These are phyloP conservation scores for Ceratobasidium sp. DNA, from an alignment of 1,284 basidiomycete species.

Conservation along the genomic window DNA sequence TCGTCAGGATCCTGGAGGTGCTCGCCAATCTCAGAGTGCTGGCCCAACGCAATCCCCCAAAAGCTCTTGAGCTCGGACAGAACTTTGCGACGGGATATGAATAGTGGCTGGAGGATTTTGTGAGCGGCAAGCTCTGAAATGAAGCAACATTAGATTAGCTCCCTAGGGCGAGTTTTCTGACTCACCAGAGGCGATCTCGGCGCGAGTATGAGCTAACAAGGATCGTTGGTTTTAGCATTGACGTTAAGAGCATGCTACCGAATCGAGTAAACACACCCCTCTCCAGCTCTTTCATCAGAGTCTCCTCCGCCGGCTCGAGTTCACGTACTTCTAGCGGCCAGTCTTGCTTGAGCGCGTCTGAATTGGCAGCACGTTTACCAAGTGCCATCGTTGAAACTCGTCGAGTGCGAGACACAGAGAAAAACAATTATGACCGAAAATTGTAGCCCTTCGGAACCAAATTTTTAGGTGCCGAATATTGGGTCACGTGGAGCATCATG, in stretches of 20 bases:
- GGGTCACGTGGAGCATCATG: conserved; percentile 22
- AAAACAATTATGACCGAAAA: background rate
- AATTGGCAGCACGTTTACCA: conserved; percentile 26
- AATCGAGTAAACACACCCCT: background rate
- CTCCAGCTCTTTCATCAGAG: conserved; percentile 31
- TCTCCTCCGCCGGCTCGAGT: conserved; percentile 41
- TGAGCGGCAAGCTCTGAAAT: conserved; percentile 18
- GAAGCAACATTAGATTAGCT: background rate
- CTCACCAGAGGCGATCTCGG: conserved; percentile 30
- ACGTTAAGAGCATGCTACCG: background rate
- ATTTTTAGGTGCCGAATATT: conserved; percentile 20
- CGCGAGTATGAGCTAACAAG: conserved; percentile 24
- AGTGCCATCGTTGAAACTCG: background rate
- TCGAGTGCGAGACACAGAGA: background rate
- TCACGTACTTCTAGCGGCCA: conserved; percentile 32
- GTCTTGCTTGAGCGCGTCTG: conserved; percentile 13
- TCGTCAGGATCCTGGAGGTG: conserved; percentile 61
- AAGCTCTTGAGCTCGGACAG: conserved; percentile 37
- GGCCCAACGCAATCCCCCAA: conserved; percentile 41
- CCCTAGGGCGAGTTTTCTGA: background rate
- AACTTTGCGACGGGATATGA: conserved; percentile 27
- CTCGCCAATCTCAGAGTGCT: conserved; percentile 36
- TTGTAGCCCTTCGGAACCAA: conserved; percentile 27
- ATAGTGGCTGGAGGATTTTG: conserved; percentile 34
- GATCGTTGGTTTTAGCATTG: conserved; percentile 1